Evolutionary conservation across 495 filamentous ascomycete genomes (phyloP), one percentile per base, ranked within the genome.

Genomic region (Aspergillus leporis): DNA sequence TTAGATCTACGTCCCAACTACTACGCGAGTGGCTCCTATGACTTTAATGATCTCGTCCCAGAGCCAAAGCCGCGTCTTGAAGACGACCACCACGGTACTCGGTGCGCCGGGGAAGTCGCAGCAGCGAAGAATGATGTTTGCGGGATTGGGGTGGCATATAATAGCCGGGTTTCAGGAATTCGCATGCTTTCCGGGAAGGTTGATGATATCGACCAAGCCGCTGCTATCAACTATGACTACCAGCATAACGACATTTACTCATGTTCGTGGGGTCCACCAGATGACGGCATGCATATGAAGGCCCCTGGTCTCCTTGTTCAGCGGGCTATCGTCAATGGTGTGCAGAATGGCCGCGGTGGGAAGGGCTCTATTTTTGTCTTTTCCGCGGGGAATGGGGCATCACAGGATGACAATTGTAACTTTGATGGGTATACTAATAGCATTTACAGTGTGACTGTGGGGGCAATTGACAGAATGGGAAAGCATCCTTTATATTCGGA

Each of bases 401-500:
- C 75, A 16, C 81, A 67, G 46, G 92, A 89, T 41, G 94, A 98
- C 68, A 97, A 98, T 74, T 98, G 94, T 83, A 98, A 98, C 70
- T 98, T 98, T 66, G 94, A 98, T 69, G 94, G 94, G 9, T 98
- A 98, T 71, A 98, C 95, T 62, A 98, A 98, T 76, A 96, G 92
- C 67, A 98, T 98, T 56, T 98, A 98, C 80, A 96, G 91, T 67
- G 92, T 98, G 64, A 96, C 93, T 1, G 92, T 98, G 30, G 94
- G 95, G 19, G 94, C 93, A 31, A 88, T 98, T 66, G 93, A 97
- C 68, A 78, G 90, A 47, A 85, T 90, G 64, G 92, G 92, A 16
- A 71, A 80, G 5, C 93, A 98, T 69, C 92, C 93, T 2, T 90
- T 89, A 61, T 98, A 98, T 72, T 96, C 93, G 2, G 94, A 98